Evolutionary conservation across 768 basidiomycete genomes (phyloP).

Genomic region (Myochromella boudieri): DNA sequence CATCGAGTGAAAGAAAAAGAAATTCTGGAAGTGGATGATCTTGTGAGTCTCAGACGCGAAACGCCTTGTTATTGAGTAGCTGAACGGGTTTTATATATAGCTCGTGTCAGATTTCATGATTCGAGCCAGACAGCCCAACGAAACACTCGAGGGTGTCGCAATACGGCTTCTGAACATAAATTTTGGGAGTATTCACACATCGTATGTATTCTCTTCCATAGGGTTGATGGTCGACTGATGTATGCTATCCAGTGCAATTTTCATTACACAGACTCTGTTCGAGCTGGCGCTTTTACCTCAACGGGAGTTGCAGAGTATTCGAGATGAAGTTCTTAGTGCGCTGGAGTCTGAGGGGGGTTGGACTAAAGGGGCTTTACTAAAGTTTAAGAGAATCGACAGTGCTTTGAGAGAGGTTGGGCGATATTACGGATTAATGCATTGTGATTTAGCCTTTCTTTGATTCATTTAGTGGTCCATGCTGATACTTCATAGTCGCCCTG

Average conservation of each 20-base stretch:
- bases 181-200: slow-evolving; percentile 39
- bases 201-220: slow-evolving; percentile 21
- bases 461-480: background rate
- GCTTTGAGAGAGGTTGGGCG: slow-evolving; percentile 35
- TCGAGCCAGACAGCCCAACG: slow-evolving; percentile 27
- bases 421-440: slow-evolving; percentile 33
- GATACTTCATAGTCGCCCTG: slow-evolving; percentile 26
- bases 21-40: slow-evolving; percentile 20
- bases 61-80: background rate
- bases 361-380: slow-evolving; percentile 32
- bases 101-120: slow-evolving; percentile 31
- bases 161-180: slow-evolving; percentile 38
- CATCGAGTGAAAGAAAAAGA: slow-evolving; percentile 25
- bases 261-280: slow-evolving; percentile 34
- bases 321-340: slow-evolving; percentile 30
- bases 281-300: slow-evolving; percentile 30
- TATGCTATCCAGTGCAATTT: slow-evolving; percentile 29
- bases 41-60: slow-evolving; percentile 18
- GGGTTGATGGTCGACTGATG: background rate
- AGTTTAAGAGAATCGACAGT: slow-evolving; percentile 35
- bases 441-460: slow-evolving; percentile 14
- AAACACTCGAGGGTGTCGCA: slow-evolving; percentile 30
- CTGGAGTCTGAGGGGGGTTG: slow-evolving; percentile 35
- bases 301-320: slow-evolving; percentile 30
- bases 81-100: background rate